These are phyloP conservation scores for Chalaropsis ovoidea DNA, from an alignment of 2,329 filamentous ascomycete genomes.

Conservation along the genomic window DNA sequence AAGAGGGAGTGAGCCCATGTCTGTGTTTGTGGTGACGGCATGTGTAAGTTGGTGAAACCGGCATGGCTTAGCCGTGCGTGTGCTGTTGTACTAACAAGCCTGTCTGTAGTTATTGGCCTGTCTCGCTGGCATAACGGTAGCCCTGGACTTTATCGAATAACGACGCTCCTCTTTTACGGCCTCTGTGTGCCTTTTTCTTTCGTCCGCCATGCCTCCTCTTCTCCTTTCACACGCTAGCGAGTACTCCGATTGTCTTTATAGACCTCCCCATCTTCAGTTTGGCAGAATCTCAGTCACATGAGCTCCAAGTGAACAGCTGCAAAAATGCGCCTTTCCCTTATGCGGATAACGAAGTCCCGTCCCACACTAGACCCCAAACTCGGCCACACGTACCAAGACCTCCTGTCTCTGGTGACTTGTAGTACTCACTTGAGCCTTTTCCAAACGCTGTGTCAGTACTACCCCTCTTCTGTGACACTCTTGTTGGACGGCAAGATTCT, in stretches of 20 bases:
- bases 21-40: constrained; percentile 8
- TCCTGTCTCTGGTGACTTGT: neutral
- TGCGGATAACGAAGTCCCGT: neutral
- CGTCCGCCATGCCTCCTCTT: neutral
- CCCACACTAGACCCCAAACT: neutral
- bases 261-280: neutral
- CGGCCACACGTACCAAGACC: neutral
- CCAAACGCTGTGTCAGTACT: neutral
- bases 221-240: neutral
- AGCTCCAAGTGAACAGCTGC: neutral
- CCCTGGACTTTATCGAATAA: neutral
- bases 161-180: neutral
- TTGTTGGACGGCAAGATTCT: neutral
- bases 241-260: neutral
- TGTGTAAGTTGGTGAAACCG: constrained; percentile 9
- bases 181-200: neutral
- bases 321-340: neutral
- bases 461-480: neutral
- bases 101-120: neutral
- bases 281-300: neutral
- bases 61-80: neutral
- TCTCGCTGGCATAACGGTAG: constrained; percentile 1
- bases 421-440: neutral
- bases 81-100: neutral
- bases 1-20: constrained; percentile 28